Percentiles rank a stretch among this genome's conserved stretches.
Evolutionary conservation across 805 yeast species (phyloP).

Genomic region (Candida succiphila): DNA sequence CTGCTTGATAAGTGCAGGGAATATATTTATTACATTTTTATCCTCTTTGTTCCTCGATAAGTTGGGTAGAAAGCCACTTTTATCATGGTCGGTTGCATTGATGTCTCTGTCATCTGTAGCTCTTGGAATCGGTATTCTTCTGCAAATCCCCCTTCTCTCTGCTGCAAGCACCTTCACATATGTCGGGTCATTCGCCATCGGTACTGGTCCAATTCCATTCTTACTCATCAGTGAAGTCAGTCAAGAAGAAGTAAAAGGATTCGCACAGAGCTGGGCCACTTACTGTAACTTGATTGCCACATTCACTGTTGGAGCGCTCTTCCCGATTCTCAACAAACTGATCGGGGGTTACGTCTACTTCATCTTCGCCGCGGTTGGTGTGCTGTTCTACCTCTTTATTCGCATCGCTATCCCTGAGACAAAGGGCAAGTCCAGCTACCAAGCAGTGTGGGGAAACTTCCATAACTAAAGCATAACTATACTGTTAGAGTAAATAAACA

Average conservation of each 20-base stretch:
- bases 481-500: too few relatives aligned
- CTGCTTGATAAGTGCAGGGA: conserved; percentile 64
- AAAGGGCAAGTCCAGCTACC: conserved; percentile 49
- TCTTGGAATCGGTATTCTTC: conserved; percentile 57
- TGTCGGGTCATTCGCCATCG: conserved; percentile 81
- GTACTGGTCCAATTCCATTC: conserved; percentile 95
- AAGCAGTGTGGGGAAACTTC: conserved; percentile 51
- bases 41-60: conserved; percentile 72
- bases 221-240: conserved; percentile 82
- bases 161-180: conserved; percentile 60
- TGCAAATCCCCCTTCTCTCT: conserved; percentile 35
- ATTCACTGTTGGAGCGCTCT: conserved; percentile 66
- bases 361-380: conserved; percentile 55
- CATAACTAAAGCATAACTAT: neutral
- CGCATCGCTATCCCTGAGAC: conserved; percentile 60
- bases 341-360: conserved; percentile 77
- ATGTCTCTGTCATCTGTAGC: conserved; percentile 61
- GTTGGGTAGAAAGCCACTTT: conserved; percentile 65
- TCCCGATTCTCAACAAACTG: conserved; percentile 58
- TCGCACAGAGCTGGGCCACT: conserved; percentile 91
- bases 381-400: conserved; percentile 37
- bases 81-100: conserved; percentile 51
- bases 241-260: conserved; percentile 65
- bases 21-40: conserved; percentile 61
- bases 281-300: conserved; percentile 89